These are phyloP conservation scores for Phytophthora sansomeana DNA, from an alignment of 352 stramenopile species.

Conservation along the genomic window DNA sequence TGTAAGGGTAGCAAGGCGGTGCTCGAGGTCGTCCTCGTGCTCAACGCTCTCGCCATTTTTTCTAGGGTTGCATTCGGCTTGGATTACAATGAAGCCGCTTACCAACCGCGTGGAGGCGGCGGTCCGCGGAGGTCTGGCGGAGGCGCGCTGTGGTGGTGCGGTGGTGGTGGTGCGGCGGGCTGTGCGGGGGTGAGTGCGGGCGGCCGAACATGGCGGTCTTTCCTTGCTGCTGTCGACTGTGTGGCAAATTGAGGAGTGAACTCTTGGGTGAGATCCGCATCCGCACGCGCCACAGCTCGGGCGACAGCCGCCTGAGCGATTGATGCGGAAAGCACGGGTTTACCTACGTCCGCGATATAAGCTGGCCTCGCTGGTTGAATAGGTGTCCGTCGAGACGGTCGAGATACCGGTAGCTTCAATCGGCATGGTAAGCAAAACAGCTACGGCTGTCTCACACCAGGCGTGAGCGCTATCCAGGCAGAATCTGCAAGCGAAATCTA, in stretches of 20 bases:
- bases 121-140: not conserved
- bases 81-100: slow-evolving; percentile 8
- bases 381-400: not conserved
- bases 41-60: slow-evolving; percentile 1
- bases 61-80: too few species aligned
- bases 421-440: not conserved
- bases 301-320: slow-evolving; percentile 5
- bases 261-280: not conserved
- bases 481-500: slow-evolving; percentile 22
- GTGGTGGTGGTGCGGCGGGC: slow-evolving; percentile 21
- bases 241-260: slow-evolving; percentile 25
- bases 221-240: slow-evolving; percentile 5
- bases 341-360: not conserved
- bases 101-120: slow-evolving; percentile 20
- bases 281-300: not conserved
- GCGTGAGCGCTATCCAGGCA: slow-evolving; percentile 8
- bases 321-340: slow-evolving; percentile 14
- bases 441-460: slow-evolving; percentile 1
- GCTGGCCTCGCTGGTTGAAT: not conserved
- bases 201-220: slow-evolving; percentile 26
- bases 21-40: slow-evolving; percentile 4
- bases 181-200: slow-evolving; percentile 23
- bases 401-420: not conserved
- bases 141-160: slow-evolving; percentile 15
- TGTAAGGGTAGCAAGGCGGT: too few species aligned